Conservation (phyloP, 2,329 filamentous ascomycete species). For the Cladosporium cucumerinum region DNA sequence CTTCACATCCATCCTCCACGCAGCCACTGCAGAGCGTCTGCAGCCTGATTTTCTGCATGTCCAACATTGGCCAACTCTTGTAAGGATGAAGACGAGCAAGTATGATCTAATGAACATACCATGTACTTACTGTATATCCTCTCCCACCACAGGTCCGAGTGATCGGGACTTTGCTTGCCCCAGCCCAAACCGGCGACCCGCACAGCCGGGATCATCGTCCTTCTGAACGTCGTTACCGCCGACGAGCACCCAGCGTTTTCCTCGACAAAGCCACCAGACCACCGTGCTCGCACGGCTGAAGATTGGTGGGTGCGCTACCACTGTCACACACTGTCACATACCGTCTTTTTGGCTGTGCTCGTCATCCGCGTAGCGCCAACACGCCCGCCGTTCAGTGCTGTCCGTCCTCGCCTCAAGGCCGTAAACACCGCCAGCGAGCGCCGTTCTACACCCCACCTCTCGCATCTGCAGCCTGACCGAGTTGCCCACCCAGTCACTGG, state of each 20-base stretch:
- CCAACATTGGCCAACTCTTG: background rate
- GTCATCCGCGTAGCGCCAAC: background rate
- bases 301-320: conserved; percentile 11
- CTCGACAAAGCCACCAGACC: background rate
- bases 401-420: background rate
- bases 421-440: background rate
- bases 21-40: background rate
- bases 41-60: background rate
- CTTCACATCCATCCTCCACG: background rate
- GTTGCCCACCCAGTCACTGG: background rate
- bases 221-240: conserved; percentile 7
- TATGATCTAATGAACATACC: background rate
- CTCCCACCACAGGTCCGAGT: background rate
- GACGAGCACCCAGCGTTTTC: conserved; percentile 11
- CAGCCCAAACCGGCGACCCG: background rate
- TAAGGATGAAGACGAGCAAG: background rate
- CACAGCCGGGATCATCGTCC: background rate
- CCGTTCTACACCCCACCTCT: background rate
- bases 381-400: background rate
- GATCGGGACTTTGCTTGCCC: background rate
- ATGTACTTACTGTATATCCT: background rate
- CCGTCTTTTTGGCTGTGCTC: background rate
- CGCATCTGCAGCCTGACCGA: background rate
- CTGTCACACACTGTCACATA: background rate
- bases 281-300: conserved; percentile 13